A percentile compares a stretch with the other conserved stretches of the same genome.
These are phyloP conservation scores for Boletus coccyginus DNA, from an alignment of 768 basidiomycete genomes.

Conservation along the genomic window DNA sequence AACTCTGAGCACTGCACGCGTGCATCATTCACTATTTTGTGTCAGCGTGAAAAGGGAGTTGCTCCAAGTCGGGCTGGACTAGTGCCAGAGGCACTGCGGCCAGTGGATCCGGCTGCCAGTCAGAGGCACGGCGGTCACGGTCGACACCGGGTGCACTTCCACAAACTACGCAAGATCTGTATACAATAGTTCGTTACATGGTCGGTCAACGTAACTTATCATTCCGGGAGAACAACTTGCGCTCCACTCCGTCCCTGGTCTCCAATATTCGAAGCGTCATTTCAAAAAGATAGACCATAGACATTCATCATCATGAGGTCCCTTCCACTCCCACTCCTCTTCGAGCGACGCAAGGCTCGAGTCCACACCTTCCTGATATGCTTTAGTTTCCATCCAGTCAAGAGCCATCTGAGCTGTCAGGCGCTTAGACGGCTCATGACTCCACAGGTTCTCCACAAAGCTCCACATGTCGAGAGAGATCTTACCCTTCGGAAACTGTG, in stretches of 20 bases:
- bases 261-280: background rate
- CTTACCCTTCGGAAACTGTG: slow-evolving; percentile 13
- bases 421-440: slow-evolving; percentile 12
- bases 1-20: background rate
- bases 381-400: slow-evolving; percentile 25
- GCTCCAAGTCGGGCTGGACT: too few species aligned
- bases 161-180: background rate
- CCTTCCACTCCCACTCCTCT: slow-evolving; percentile 19
- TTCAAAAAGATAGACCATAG: slow-evolving; percentile 13
- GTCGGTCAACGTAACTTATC: background rate
- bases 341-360: slow-evolving; percentile 5
- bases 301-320: background rate
- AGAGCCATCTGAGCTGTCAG: slow-evolving; percentile 22
- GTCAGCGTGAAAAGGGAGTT: too few species aligned
- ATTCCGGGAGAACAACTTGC: background rate
- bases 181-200: background rate
- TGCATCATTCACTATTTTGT: background rate
- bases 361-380: slow-evolving; percentile 3
- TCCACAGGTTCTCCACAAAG: slow-evolving; percentile 32
- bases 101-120: too few species aligned
- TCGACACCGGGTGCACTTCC: too few species aligned
- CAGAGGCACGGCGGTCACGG: too few species aligned
- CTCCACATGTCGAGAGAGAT: slow-evolving; percentile 27
- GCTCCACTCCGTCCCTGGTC: background rate
- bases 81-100: too few species aligned